Base-by-base conservation (phyloP, 2,329 filamentous ascomycete species). In the Botrytis aclada region DNA sequence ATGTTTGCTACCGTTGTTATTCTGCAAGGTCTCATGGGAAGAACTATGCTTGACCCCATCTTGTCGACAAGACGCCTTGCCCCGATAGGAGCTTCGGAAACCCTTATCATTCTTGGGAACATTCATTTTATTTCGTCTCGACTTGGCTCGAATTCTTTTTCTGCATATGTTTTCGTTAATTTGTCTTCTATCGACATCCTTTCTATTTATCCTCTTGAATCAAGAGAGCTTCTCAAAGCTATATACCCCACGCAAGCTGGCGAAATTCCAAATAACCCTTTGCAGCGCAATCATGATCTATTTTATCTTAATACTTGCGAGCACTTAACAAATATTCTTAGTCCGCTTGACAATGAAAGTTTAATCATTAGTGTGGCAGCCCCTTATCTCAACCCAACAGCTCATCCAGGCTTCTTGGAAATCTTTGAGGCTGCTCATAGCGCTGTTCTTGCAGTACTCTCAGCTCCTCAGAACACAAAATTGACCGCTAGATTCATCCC, bases 351-450 rank as follows among this genome's bases (percentile, higher is more conserved):
- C 14, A 89, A 87, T 72, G 89, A 92, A 77, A 84, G 88, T 10
- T 82, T 92, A 7, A 83, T 93, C 7, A 83, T 92, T 20, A 84
- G 86, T 8, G 87, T 89, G 4, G 87, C 90, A 22, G 84, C 87
- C 10, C 89, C 90, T 1, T 93, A 93, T 78, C 86, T 93, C 14
- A 87, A 86, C 39, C 77, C 80, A 45, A 76, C 72, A n/a, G 77
- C 77, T 18, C 78, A 80, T 61, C 70, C 75, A 6, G 73, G 87
- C 63, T 84, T 92, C 16, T 82, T 90, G 3, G 87, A 90, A 58
- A 89, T 92, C 39, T 93, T 93, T 77, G 91, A 93, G 82, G 90
- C 91, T 9, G 91, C 90, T 1, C 91, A 93, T 79, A 90, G 89
- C 74, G 86, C 92, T 41, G 89, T 90, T 80, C 84, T 93, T 18